Percentiles rank a stretch among this genome's conserved stretches.
phyloP scores from a whole-genome alignment of 2,329 filamentous ascomycete species.

The Teratosphaeria destructans region DNA sequence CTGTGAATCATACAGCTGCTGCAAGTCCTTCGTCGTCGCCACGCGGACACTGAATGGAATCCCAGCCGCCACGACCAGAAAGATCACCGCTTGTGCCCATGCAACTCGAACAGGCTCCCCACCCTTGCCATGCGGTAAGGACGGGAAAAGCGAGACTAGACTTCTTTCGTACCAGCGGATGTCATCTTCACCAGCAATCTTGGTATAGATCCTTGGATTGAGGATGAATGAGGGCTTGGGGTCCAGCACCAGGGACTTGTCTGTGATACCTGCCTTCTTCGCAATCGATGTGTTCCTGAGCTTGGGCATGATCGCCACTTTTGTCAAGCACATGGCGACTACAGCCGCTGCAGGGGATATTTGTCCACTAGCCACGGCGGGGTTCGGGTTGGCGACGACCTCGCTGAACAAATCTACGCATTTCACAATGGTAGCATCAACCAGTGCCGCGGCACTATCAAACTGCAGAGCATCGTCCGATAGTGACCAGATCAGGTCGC shows the following conservation, averaged over 20 bases:
- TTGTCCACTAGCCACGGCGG: slow-evolving; percentile 72
- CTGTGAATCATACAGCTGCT: slow-evolving; percentile 51
- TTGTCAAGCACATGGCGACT: slow-evolving; percentile 49
- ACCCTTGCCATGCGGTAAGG: slow-evolving; percentile 40
- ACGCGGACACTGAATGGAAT: slow-evolving; percentile 55
- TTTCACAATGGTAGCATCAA: slow-evolving; percentile 42
- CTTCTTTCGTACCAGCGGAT: slow-evolving; percentile 65
- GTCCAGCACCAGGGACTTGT: slow-evolving; percentile 57
- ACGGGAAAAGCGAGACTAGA: slow-evolving; percentile 50
- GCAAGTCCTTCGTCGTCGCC: slow-evolving; percentile 51
- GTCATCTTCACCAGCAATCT: slow-evolving; percentile 64
- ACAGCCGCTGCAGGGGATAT: slow-evolving; percentile 69
- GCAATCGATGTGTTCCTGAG: slow-evolving; percentile 47
- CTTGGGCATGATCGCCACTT: slow-evolving; percentile 41
- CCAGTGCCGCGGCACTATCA: slow-evolving; percentile 36
- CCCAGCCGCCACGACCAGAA: slow-evolving; percentile 54
- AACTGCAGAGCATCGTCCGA: slow-evolving; percentile 39
- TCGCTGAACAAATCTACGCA: slow-evolving; percentile 67
- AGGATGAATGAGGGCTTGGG: slow-evolving; percentile 82
- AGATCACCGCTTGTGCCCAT: slow-evolving; percentile 84
- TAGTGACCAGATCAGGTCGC: slow-evolving; percentile 56
- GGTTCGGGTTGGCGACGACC: slow-evolving; percentile 63
- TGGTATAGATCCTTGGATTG: slow-evolving; percentile 74
- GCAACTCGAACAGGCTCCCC: slow-evolving; percentile 9
- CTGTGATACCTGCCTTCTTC: slow-evolving; percentile 53